phyloP scores from a whole-genome alignment of 2,329 filamentous ascomycete genomes.

The Arachnomyces sp. region DNA sequence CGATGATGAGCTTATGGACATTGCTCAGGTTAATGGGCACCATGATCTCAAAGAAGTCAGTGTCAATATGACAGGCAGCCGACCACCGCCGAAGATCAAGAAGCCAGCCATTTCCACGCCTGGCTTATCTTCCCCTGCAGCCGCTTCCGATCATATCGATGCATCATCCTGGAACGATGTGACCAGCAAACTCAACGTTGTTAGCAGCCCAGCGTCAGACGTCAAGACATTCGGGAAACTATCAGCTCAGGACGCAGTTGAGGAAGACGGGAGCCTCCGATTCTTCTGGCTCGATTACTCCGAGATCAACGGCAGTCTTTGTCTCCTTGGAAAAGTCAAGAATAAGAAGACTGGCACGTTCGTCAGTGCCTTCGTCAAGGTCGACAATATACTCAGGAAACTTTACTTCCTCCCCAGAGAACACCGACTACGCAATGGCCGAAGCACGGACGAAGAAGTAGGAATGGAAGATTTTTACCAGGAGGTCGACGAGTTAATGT shows the following conservation, averaged over 20 bases:
- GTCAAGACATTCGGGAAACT: slow-evolving; percentile 66
- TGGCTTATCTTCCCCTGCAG: slow-evolving; percentile 62
- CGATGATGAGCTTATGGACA: slow-evolving; percentile 76
- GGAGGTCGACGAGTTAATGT: slow-evolving; percentile 84
- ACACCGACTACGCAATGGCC: slow-evolving; percentile 48
- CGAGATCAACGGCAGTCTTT: slow-evolving; percentile 82
- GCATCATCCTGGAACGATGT: slow-evolving; percentile 82
- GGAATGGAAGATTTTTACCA: slow-evolving; percentile 82
- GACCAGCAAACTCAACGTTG: slow-evolving; percentile 74
- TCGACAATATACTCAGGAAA: slow-evolving; percentile 89
- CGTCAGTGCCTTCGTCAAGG: slow-evolving; percentile 89
- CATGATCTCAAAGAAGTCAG: slow-evolving; percentile 56
- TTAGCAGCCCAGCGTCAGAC: slow-evolving; percentile 63
- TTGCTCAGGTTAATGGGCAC: slow-evolving; percentile 64
- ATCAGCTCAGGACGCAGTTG: slow-evolving; percentile 73
- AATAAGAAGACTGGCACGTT: slow-evolving; percentile 73
- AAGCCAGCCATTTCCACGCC: slow-evolving; percentile 63
- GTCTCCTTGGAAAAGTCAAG: slow-evolving; percentile 90
- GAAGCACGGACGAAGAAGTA: slow-evolving; percentile 66
- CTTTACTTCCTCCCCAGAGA: slow-evolving; percentile 86
- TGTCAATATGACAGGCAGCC: slow-evolving; percentile 76
- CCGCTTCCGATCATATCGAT: slow-evolving; percentile 56
- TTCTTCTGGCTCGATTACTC: slow-evolving; percentile 98
- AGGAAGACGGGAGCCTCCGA: slow-evolving; percentile 80
- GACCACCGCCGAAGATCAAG: slow-evolving; percentile 65